These are phyloP conservation scores for Ceratocystis lukuohia DNA, from an alignment of 2,329 filamentous ascomycete species.

Conservation along the genomic window DNA sequence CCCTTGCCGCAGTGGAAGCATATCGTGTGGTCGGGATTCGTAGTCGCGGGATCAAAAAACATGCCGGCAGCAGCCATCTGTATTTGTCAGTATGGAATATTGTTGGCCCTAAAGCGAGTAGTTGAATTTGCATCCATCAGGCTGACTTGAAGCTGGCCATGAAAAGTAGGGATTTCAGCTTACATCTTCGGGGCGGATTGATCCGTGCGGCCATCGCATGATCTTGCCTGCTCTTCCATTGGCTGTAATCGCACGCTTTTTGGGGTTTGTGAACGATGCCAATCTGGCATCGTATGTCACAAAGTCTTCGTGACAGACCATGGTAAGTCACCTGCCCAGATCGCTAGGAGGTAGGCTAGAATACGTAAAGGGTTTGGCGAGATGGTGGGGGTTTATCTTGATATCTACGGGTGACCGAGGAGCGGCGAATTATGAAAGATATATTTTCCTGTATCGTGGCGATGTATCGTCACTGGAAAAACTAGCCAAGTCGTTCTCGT, in stretches of 20 bases:
- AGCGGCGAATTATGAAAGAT: background rate
- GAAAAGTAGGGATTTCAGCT: constrained; percentile 10
- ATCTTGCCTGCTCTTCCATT: constrained; percentile 39
- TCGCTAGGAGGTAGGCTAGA: background rate
- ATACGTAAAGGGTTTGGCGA: background rate
- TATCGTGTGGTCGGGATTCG: constrained; percentile 71
- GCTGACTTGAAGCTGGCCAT: background rate
- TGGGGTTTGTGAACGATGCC: constrained; percentile 59
- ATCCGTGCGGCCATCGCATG: constrained; percentile 62
- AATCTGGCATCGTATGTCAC: constrained; percentile 63
- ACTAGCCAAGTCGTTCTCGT: background rate
- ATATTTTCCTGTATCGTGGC: background rate
- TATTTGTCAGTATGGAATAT: constrained; percentile 8
- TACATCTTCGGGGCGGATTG: constrained; percentile 27
- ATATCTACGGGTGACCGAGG: background rate
- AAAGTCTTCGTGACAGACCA: constrained; percentile 31
- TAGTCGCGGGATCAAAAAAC: constrained; percentile 64
- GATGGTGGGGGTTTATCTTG: background rate
- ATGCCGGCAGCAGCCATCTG: constrained; percentile 87
- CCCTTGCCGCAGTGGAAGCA: constrained; percentile 79
- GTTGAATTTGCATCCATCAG: background rate
- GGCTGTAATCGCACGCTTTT: constrained; percentile 56
- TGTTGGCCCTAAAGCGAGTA: constrained; percentile 14
- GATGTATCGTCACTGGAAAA: background rate
- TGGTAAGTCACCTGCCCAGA: background rate